Conservation (phyloP, 352 stramenopile genomes). For the Phytophthora idaei region DNA sequence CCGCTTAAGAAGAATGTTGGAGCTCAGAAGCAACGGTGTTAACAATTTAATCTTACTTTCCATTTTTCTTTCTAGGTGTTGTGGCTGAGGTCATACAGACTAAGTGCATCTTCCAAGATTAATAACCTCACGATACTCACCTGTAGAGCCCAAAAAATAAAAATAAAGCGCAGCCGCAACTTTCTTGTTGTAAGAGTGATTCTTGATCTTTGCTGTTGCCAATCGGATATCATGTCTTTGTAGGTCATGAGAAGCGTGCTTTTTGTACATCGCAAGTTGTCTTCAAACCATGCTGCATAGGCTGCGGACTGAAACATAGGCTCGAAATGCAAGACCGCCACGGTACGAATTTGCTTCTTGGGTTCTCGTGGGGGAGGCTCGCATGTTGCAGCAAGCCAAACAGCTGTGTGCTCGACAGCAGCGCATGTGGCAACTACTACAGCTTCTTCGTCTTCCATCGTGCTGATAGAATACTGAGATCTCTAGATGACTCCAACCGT, state of each 20-base stretch:
- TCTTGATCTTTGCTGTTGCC: not conserved
- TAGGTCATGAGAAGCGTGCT: too few species aligned
- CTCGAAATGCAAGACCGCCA: conserved; percentile 6
- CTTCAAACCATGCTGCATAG: conserved; percentile 10
- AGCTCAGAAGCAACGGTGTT: too few species aligned
- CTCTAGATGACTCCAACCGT: too few species aligned
- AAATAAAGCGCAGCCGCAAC: conserved; percentile 8
- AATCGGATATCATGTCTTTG: not conserved
- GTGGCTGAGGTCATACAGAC: too few species aligned
- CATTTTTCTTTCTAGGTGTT: too few species aligned
- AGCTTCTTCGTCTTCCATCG: too few species aligned
- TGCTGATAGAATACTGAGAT: too few species aligned
- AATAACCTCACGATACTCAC: conserved; percentile 6
- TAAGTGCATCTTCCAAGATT: too few species aligned
- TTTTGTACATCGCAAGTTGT: conserved; percentile 5
- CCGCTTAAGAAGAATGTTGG: too few species aligned
- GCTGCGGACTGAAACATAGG: not conserved
- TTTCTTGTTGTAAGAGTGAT: conserved; percentile 9
- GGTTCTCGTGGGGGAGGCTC: too few species aligned
- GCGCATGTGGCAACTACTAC: not conserved
- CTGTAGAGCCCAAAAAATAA: conserved; percentile 2
- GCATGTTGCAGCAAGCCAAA: not conserved
- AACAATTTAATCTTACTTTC: too few species aligned
- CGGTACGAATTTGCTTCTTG: conserved; percentile 10
- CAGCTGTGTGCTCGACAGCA: too few species aligned